Base-by-base conservation (phyloP, 1,284 basidiomycete genomes). In the Inonotus hispidus region DNA sequence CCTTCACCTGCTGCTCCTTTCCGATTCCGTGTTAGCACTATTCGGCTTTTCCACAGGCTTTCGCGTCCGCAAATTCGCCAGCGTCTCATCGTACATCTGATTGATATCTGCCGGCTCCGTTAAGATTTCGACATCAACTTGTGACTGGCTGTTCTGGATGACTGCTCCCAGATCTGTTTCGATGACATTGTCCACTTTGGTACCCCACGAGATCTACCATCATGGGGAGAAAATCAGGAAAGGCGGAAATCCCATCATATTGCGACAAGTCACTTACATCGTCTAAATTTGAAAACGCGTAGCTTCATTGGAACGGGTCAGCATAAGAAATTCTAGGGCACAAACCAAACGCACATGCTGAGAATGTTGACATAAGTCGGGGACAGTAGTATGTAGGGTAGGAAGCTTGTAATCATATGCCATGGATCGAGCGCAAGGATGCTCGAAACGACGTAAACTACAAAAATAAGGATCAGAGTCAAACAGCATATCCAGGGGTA, bases 341-440 rank as follows among this genome's bases (percentile, higher is more conserved):
- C 41, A 6, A 43, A 7, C 2, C 23, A 54, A 13, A 75, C 87
- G 70, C 66, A 92, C 85, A 95, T 84, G 72, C 89, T 93, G 52
- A 96, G 75, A 53, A 96, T 81, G 71, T 92, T 94, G 73, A 95
- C 85, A 68, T 93, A 95, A n/a, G 88, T 88, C 3, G 93, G 92
- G 1, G 88, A 87, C 62, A 98, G 79, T 16, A 99, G 77, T 65
- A 98, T 74, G 71, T 97, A 98, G 62, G 93, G 94, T 6, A 89
- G 65, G 70, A 95, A 95, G 68, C 91, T 93, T 1, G 95, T 98
- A 64, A 98, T 60, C 74, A 97, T 85, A 75, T 96, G 92, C 87
- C 94, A 92, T 14, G 95, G 93, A 73, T 98, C 95, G 63, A 97
- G 83, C 0, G 94, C 92, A 16, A 98, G 75, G n/a, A 97, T 65